These are phyloP conservation scores for Jasminum sambac DNA, from an alignment of 257 asterid species.

Conservation along the genomic window DNA sequence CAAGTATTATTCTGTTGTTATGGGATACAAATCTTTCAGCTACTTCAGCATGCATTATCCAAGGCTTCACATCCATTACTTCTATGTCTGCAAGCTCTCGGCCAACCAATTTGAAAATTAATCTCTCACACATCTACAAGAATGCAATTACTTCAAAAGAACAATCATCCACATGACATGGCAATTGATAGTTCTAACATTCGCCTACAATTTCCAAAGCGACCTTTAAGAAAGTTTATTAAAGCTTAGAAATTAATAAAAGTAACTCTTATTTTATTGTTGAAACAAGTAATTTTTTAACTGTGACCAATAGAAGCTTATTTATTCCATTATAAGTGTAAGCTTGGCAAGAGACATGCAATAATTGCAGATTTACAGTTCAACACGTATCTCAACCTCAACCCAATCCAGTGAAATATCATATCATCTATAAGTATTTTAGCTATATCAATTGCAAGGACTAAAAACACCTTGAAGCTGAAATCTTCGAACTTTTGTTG, in stretches of 20 bases:
- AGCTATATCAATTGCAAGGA: slow-evolving; percentile 10
- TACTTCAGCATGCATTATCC: slow-evolving; percentile 99
- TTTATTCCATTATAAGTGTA: no score
- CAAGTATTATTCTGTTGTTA: slow-evolving; percentile 66
- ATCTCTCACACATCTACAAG: slow-evolving; percentile 67
- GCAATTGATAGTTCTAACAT: slow-evolving; percentile 3
- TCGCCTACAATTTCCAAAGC: not conserved
- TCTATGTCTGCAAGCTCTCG: slow-evolving; percentile 78
- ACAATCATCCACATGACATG: not conserved
- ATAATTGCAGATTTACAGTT: no score
- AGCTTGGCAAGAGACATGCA: no score
- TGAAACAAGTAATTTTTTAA: not conserved
- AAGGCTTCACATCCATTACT: slow-evolving; percentile 83
- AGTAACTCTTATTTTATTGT: no score
- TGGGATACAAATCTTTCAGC: slow-evolving; percentile 67
- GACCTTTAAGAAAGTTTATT: not conserved
- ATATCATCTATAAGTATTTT: slow-evolving; percentile 6
- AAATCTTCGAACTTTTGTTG: slow-evolving; percentile 87
- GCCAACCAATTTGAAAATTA: slow-evolving; percentile 75
- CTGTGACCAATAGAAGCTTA: not conserved
- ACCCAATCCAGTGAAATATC: not conserved
- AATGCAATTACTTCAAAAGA: slow-evolving; percentile 28
- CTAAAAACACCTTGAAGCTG: slow-evolving; percentile 50
- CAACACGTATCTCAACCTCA: not conserved
- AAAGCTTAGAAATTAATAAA: not conserved